phyloP scores from a whole-genome alignment of 768 basidiomycete genomes.

The Pholiota microspora region DNA sequence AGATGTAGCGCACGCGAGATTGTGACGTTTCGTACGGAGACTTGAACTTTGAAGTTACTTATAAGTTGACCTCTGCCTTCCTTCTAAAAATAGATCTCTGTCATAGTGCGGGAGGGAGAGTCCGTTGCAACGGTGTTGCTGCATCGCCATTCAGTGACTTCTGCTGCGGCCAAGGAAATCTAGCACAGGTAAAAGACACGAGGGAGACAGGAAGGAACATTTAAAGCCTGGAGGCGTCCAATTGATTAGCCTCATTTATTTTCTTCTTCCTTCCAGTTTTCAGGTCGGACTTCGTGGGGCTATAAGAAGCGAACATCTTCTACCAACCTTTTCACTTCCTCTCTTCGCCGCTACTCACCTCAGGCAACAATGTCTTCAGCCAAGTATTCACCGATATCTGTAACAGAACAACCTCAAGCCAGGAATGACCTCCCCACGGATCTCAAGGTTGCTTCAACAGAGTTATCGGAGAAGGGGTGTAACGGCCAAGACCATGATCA shows the following conservation, averaged over 20 bases:
- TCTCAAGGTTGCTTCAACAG: not conserved
- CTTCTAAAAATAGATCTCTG: not conserved
- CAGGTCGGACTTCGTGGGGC: not conserved
- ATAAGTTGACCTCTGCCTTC: too few relatives aligned
- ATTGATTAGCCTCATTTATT: not conserved
- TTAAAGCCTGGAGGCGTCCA: not conserved
- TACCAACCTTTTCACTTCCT: not conserved
- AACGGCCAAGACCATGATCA: not conserved
- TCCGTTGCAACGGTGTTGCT: not conserved
- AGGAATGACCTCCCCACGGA: conserved; percentile 7
- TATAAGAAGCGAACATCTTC: not conserved
- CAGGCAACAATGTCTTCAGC: conserved; percentile 12
- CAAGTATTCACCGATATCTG: conserved; percentile 10
- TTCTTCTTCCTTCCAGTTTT: not conserved
- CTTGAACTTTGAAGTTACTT: too few relatives aligned
- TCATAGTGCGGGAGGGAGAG: not conserved
- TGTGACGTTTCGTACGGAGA: too few relatives aligned
- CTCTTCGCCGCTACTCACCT: not conserved
- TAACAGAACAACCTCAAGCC: conserved; percentile 14
- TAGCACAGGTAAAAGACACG: not conserved
- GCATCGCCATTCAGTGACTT: conserved; percentile 4
- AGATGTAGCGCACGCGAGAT: too few relatives aligned
- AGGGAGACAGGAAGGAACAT: not conserved
- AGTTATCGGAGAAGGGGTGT: not conserved
- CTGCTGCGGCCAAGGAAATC: conserved; percentile 9